Percentiles rank a stretch among this genome's conserved stretches.
Conservation (phyloP, 2,329 filamentous ascomycete species). For the Pestalotiopsis fici region DNA sequence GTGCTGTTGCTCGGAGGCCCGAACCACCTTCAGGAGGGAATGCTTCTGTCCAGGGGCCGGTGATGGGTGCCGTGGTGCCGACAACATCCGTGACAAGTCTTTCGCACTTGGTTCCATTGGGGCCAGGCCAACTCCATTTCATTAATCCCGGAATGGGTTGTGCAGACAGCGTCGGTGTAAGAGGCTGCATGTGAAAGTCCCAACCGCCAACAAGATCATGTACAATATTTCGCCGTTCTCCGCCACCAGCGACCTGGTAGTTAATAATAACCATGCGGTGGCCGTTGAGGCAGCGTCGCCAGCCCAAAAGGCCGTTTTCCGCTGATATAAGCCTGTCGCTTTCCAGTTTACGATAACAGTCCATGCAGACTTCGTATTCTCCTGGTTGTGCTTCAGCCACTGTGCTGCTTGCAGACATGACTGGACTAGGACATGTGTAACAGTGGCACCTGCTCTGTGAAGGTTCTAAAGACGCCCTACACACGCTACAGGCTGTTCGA, state of each 20-base stretch:
- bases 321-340: conserved; percentile 63
- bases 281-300: conserved; percentile 77
- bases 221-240: conserved; percentile 68
- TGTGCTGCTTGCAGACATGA: conserved; percentile 45
- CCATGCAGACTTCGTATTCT: conserved; percentile 84
- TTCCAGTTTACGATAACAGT: conserved; percentile 74
- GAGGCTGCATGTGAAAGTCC: conserved; percentile 62
- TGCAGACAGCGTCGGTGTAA: conserved; percentile 34
- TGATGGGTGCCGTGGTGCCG: conserved; percentile 40
- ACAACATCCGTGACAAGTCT: conserved; percentile 55
- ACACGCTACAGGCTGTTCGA: conserved; percentile 77
- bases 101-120: conserved; percentile 37
- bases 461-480: conserved; percentile 70
- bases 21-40: conserved; percentile 79
- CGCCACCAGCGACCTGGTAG: conserved; percentile 69
- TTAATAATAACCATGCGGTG: conserved; percentile 84
- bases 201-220: conserved; percentile 78
- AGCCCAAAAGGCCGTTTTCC: conserved; percentile 78
- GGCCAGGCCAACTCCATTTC: conserved; percentile 52
- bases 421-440: conserved; percentile 64
- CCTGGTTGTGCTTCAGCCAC: conserved; percentile 53
- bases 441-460: conserved; percentile 78
- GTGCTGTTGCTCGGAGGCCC: conserved; percentile 63
- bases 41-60: conserved; percentile 23
- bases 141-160: conserved; percentile 35